Base-by-base conservation (phyloP, 1,284 basidiomycete genomes). In the Ganoderma multipileum region DNA sequence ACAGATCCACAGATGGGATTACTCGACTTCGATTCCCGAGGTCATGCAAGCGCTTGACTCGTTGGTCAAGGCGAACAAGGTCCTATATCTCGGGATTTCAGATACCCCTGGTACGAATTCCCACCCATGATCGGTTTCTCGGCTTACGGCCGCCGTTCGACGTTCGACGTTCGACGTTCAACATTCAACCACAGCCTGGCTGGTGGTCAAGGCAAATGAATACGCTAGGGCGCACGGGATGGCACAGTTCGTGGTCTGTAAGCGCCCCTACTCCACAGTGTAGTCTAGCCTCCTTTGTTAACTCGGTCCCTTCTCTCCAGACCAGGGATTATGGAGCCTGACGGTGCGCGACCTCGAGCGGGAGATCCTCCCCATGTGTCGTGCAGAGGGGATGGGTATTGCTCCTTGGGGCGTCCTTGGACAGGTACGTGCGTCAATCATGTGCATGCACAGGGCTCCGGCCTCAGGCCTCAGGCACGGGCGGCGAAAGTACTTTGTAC, bases 311-410 rank as follows among this genome's bases (percentile, higher is more conserved):
- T 4, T 20, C 1, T 36, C 44, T 18, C 16, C 39, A 71, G 70
- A 88, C 72, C 85, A 87, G 71, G 86, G 86, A 18, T 68, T 70
- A 33, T 88, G 86, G 86, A 83, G 79, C 66, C 77, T 86, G n/a
- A 76, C 83, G 65, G 59, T 77, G 18, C 69, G 71, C 59, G 71
- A 72, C 61, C 36, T 72, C 16, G 71, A 72, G 65, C 71, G 69
- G 12, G 71, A 72, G 36, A 64, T 70, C 23, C 23, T 72, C n/a
- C 71, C 69, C 23, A 72, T 72, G 71, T 65, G 64, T 47, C 68
- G 69, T 41, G 64, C 67, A 3, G 69, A 72, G 54, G 71, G 71
- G 47, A 70, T 72, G 68, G 67, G 52, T 44, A 39, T 72, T 39
- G 63, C 63, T 4, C 69, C 67, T 9, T 72, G 67, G 67, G 68